These are phyloP conservation scores for Davidsoniella virescens DNA, from an alignment of 2,329 filamentous ascomycete species.

Conservation along the genomic window DNA sequence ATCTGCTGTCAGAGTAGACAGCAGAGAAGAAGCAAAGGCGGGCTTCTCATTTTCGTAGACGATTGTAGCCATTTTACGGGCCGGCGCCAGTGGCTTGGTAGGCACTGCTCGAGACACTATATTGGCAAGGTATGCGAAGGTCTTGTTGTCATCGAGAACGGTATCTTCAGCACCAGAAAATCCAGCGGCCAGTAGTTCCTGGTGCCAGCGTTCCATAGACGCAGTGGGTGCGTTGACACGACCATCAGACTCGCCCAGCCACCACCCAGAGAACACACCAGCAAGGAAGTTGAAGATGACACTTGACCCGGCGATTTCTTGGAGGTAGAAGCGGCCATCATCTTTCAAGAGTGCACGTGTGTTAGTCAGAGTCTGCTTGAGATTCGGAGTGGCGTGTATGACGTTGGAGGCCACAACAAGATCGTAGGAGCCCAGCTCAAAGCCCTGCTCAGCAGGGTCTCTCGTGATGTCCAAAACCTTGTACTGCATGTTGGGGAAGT, in stretches of 20 bases:
- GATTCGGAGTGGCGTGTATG: constrained; percentile 18
- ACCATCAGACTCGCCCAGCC: constrained; percentile 21
- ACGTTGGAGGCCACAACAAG: constrained; percentile 18
- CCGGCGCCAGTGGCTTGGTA: background rate
- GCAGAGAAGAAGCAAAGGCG: too few relatives aligned
- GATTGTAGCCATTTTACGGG: background rate
- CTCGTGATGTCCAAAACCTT: constrained; percentile 18
- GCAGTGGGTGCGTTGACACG: background rate
- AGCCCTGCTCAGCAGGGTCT: constrained; percentile 12
- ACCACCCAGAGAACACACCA: constrained; percentile 17
- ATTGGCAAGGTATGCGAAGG: too few relatives aligned
- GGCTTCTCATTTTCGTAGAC: too few relatives aligned
- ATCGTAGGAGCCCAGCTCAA: constrained; percentile 14
- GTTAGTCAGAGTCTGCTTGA: constrained; percentile 16
- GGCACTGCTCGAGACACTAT: too few relatives aligned
- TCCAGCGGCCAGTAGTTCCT: too few relatives aligned
- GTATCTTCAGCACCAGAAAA: too few relatives aligned
- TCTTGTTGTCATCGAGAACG: too few relatives aligned
- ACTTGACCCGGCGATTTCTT: constrained; percentile 16
- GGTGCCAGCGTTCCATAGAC: too few relatives aligned
- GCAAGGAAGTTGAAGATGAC: constrained; percentile 14
- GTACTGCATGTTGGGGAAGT: constrained; percentile 13
- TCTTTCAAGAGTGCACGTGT: constrained; percentile 16
- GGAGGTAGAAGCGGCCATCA: constrained; percentile 18
- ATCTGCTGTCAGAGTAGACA: too few relatives aligned